Evolutionary conservation across 306 rosid genomes (phyloP).

Genomic region (Quercus suber): DNA sequence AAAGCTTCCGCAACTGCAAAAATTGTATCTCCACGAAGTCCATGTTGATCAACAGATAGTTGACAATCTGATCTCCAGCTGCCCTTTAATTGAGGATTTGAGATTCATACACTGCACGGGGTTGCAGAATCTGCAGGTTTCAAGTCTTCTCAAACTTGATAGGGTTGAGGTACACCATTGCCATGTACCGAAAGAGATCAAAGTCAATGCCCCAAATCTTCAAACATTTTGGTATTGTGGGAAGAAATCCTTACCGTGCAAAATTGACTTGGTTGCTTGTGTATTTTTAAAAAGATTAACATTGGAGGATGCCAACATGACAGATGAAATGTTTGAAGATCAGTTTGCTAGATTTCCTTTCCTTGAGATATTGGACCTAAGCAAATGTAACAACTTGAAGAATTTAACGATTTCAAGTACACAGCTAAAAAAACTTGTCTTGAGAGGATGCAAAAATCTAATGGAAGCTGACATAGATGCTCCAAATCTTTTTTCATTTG

Average conservation of each 20-base stretch:
- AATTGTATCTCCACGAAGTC: slow-evolving; percentile 29
- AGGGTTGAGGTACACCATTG: slow-evolving; percentile 43
- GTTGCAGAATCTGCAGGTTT: slow-evolving; percentile 26
- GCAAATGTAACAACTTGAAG: slow-evolving; percentile 6
- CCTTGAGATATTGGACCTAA: slow-evolving; percentile 40
- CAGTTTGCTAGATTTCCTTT: slow-evolving; percentile 20
- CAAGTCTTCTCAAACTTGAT: slow-evolving; percentile 11
- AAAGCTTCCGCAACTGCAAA: slow-evolving; percentile 34
- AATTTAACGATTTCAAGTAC: slow-evolving; percentile 16
- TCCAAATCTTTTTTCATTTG: slow-evolving; percentile 41
- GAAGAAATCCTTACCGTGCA: slow-evolving; percentile 28
- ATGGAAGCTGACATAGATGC: background rate
- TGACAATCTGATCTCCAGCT: slow-evolving; percentile 28
- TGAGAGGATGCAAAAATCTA: slow-evolving; percentile 38
- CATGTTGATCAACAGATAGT: slow-evolving; percentile 5
- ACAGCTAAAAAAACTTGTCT: slow-evolving; percentile 22
- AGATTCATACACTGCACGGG: slow-evolving; percentile 47
- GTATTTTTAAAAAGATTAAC: slow-evolving; percentile 49
- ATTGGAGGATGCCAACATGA: slow-evolving; percentile 41
- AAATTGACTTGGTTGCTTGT: slow-evolving; percentile 39
- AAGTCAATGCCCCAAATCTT: slow-evolving; percentile 42
- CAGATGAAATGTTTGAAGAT: slow-evolving; percentile 29
- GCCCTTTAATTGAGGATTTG: slow-evolving; percentile 47
- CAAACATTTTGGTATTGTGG: slow-evolving; percentile 57
- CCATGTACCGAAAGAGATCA: slow-evolving; percentile 24